A percentile compares a stretch with the other conserved stretches of the same genome.
These are phyloP conservation scores for Sarcomyxa edulis DNA, from an alignment of 768 basidiomycete species.

Conservation along the genomic window DNA sequence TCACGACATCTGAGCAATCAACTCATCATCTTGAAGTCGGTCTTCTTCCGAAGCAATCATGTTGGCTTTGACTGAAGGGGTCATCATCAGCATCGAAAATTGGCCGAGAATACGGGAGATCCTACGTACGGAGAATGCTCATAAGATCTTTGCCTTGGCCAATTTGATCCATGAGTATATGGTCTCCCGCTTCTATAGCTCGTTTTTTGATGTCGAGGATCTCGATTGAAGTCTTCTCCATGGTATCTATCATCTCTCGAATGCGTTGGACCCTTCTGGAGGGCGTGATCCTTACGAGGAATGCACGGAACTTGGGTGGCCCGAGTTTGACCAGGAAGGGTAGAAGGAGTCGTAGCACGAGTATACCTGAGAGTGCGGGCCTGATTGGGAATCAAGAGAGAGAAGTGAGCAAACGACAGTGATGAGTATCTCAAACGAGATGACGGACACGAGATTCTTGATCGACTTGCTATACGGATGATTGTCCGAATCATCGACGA, in stretches of 20 bases:
- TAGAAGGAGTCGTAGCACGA: conserved; percentile 10
- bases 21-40: conserved; percentile 21
- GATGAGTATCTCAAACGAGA: conserved; percentile 10
- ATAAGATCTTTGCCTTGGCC: conserved; percentile 26
- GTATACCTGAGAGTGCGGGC: background rate
- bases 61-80: conserved; percentile 24
- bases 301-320: conserved; percentile 24
- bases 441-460: conserved; percentile 20
- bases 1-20: conserved; percentile 15
- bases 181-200: conserved; percentile 22
- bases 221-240: conserved; percentile 23
- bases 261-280: conserved; percentile 19
- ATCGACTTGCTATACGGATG: conserved; percentile 41
- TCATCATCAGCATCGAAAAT: background rate
- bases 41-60: conserved; percentile 20
- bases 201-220: conserved; percentile 30
- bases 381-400: background rate
- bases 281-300: conserved; percentile 23
- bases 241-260: conserved; percentile 24
- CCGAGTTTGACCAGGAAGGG: conserved; percentile 26
- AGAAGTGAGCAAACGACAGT: conserved; percentile 21
- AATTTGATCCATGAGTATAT: conserved; percentile 21
- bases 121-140: conserved; percentile 18
- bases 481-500: conserved; percentile 39
- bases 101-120: conserved; percentile 7